Conservation (phyloP, 257 asterid species). For the Solanum raphanifolium region DNA sequence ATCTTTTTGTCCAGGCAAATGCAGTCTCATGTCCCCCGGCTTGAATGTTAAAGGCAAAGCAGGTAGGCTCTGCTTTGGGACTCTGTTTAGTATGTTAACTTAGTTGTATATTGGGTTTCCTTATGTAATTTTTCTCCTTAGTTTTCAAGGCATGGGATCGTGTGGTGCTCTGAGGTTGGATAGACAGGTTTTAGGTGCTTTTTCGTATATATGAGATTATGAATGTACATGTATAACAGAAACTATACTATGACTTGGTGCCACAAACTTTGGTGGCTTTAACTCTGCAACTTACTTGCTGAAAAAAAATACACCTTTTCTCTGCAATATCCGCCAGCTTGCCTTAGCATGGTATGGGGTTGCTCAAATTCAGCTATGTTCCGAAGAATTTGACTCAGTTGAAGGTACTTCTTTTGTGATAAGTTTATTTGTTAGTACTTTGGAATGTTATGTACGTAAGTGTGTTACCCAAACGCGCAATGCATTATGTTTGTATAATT, state of each 20-base stretch:
- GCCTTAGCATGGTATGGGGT: not conserved
- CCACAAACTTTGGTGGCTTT: not conserved
- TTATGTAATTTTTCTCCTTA: not conserved
- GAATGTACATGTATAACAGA: not conserved
- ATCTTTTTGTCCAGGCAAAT: not conserved
- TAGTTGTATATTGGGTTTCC: not conserved
- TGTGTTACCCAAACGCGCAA: not conserved
- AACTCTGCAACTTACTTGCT: not conserved
- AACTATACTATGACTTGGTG: not conserved
- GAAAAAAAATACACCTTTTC: not conserved
- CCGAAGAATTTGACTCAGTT: not conserved
- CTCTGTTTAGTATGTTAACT: not conserved
- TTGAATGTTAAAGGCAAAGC: not conserved
- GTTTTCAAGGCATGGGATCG: not conserved
- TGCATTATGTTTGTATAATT: not conserved
- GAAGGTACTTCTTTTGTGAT: not conserved
- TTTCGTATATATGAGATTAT: not conserved
- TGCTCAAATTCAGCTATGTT: not conserved
- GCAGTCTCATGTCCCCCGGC: not conserved
- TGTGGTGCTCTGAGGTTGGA: not conserved
- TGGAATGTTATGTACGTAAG: not conserved
- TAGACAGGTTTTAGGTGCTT: not conserved
- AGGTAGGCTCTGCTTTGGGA: conserved; percentile 36
- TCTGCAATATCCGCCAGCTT: not conserved
- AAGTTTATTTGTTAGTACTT: not conserved